Conservation (phyloP, 2,329 filamentous ascomycete genomes). For the Colletotrichum sp. region DNA sequence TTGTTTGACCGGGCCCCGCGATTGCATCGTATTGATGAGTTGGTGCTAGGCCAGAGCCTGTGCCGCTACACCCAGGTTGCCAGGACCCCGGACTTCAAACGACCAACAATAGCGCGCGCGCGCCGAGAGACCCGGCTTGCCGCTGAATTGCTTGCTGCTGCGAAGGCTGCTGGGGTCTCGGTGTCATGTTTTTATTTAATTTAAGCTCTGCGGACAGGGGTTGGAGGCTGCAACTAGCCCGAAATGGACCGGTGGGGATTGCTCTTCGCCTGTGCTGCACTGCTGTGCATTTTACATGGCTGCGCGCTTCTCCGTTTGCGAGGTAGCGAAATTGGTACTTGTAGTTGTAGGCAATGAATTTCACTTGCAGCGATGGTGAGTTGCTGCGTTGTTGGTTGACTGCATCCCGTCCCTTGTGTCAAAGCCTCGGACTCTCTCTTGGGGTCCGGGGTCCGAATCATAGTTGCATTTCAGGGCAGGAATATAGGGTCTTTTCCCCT, state of each 20-base stretch:
- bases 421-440: not conserved
- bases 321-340: not conserved
- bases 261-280: not conserved
- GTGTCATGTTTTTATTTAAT: constrained; percentile 4
- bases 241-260: not conserved
- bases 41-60: constrained; percentile 4
- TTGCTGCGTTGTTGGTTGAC: not conserved
- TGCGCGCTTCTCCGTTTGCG: not conserved
- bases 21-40: constrained; percentile 5
- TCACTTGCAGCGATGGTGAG: not conserved
- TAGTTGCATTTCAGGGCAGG: not conserved
- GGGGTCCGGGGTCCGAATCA: not conserved
- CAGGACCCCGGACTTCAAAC: not conserved
- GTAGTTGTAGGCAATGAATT: not conserved
- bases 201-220: not conserved
- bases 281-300: not conserved
- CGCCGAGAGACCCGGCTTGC: not conserved
- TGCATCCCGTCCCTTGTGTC: not conserved
- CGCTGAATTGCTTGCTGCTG: not conserved
- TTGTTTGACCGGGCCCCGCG: not conserved
- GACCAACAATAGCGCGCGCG: not conserved
- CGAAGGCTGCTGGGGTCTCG: not conserved
- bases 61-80: not conserved
- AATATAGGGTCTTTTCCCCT: not conserved
- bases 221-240: not conserved